Evolutionary conservation across 768 basidiomycete genomes (phyloP).

Genomic region (Saitozyma podzolica): DNA sequence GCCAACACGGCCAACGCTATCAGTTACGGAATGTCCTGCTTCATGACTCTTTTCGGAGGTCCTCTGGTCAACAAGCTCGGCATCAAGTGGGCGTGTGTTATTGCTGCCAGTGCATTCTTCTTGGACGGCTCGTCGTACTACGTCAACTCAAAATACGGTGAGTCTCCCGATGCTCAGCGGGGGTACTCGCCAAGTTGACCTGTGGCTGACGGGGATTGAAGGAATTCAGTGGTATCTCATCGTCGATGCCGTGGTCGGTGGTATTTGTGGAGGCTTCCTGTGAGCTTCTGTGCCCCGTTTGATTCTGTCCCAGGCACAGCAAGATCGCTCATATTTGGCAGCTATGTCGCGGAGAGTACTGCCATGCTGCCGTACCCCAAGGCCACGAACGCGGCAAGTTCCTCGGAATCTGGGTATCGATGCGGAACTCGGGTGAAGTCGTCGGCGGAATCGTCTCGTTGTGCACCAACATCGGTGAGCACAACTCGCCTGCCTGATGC

Average conservation of each 20-base stretch:
- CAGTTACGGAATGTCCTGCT: constrained; percentile 19
- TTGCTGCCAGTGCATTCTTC: constrained; percentile 15
- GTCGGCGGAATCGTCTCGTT: constrained; percentile 30
- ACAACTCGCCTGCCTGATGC: too few species aligned
- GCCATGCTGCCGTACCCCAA: constrained; percentile 29
- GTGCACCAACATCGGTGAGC: constrained; percentile 13
- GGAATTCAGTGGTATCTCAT: constrained; percentile 14
- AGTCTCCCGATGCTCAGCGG: too few species aligned
- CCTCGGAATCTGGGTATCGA: constrained; percentile 29
- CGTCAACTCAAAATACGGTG: background rate
- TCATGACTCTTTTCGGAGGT: constrained; percentile 33
- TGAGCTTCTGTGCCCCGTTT: too few species aligned
- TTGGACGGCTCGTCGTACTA: constrained; percentile 27
- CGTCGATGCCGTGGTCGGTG: constrained; percentile 11
- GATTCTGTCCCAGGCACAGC: too few species aligned
- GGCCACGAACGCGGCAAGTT: constrained; percentile 14
- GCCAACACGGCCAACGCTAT: constrained; percentile 20
- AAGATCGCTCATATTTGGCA: too few species aligned
- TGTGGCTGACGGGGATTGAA: too few species aligned
- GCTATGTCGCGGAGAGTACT: constrained; percentile 26
- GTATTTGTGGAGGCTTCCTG: constrained; percentile 20
- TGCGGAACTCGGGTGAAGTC: constrained; percentile 18
- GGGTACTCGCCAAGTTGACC: too few species aligned
- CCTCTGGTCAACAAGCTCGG: constrained; percentile 41
- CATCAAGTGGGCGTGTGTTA: constrained; percentile 32